Evolutionary conservation across 1,139 yeast species (phyloP), one percentile per base, ranked within the genome.

Genomic region (Zygosaccharomyces pseudobailii): DNA sequence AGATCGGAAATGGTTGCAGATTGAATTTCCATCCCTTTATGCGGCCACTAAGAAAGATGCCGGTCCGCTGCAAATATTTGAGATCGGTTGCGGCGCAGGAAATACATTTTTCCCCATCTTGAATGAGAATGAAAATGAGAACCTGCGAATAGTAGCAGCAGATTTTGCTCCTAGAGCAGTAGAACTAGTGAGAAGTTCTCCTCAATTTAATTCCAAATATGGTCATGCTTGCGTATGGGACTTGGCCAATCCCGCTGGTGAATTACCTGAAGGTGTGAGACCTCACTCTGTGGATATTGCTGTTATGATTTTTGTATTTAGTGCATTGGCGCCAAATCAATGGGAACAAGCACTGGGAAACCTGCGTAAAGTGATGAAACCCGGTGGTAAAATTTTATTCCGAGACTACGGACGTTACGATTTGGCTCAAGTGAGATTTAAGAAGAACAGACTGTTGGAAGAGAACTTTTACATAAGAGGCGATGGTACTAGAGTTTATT

Each of bases 31-130:
- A 0, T 73, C 79, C 13, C 71, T 92, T 34, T 90, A 85, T 61
- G 84, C 82, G 52, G 85, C 89, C 3, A 87, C 96, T 1, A 75
- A 78, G 46, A 74, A 78, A 42, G 86, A 80, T 38, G 76, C 83
- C 10, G 84, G 88, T n/a, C 78, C 84, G 4, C 75, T 76, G 25
- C 81, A 84, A 2, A 84, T 92, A 31, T 75, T 92, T 46, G 99
- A 92, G 65, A 85, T 94, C 46, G 99, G 99, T 3, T 92, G 98
- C 70, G 99, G 98, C 47, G 98, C 97, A 3, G 99, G 99, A 10
- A 94, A 94, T 66, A 92, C 98, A 0, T 77, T 92, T 69, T 92
- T 85, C 67, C 98, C 98, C 1, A 84, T 92, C 25, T 71, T 92
- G 50, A 76, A 76, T 47, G 89, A 85, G 58, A 92, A 92, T 66